Evolutionary conservation across 139 green algal genomes (phyloP).

Genomic region (Chlorella sp.): DNA sequence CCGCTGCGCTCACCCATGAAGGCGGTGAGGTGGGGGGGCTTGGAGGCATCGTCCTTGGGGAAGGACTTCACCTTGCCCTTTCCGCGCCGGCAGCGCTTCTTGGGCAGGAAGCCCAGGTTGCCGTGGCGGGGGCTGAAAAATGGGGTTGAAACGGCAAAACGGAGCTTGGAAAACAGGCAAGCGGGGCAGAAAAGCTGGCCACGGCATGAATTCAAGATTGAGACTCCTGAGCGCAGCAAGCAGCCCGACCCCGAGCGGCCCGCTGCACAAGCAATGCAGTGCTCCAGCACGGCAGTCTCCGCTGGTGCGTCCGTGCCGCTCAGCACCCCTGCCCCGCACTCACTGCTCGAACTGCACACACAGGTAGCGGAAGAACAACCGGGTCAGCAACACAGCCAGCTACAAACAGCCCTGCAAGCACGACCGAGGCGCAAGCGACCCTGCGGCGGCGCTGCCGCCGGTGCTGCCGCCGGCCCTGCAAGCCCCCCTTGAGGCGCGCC

Average conservation of each 20-base stretch:
- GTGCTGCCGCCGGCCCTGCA: not conserved
- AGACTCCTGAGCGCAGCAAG: no score
- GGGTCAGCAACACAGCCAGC: not conserved
- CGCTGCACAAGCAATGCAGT: no score
- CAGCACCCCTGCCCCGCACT: no score
- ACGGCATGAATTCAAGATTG: no score
- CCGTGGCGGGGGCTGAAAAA: conserved; percentile 59
- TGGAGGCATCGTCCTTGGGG: conserved; percentile 85
- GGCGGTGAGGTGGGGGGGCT: conserved; percentile 94
- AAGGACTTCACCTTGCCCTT: conserved; percentile 94
- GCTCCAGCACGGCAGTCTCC: no score
- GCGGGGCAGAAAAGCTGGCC: no score
- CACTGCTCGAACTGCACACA: conserved; percentile 32
- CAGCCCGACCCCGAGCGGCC: no score
- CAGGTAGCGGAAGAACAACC: not conserved
- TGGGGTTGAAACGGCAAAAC: no score
- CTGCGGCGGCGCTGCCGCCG: not conserved
- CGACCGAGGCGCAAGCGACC: no score
- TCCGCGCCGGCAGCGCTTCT: conserved; percentile 96
- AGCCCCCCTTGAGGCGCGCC: not conserved
- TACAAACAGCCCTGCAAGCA: no score
- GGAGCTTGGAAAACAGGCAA: no score
- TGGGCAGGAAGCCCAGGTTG: conserved; percentile 98
- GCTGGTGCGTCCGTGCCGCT: no score
- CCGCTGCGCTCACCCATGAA: conserved; percentile 85